Conservation (phyloP, 2,329 filamentous ascomycete genomes). For the Colletotrichum theobromicola region DNA sequence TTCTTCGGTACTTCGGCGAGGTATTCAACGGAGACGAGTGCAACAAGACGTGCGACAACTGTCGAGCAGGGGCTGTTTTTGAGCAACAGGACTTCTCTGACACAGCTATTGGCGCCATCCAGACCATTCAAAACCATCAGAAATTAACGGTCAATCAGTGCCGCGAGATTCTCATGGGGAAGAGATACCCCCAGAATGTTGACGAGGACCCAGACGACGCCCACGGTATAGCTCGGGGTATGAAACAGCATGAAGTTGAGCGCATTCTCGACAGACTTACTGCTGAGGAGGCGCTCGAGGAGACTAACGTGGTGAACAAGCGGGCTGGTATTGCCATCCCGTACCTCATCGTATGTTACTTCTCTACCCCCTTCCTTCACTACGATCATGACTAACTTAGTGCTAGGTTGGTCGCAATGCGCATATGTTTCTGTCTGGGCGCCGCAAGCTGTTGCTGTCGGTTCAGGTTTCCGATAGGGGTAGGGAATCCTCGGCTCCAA, state of each 20-base stretch:
- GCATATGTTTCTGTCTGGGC: constrained; percentile 46
- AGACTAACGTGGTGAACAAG: constrained; percentile 70
- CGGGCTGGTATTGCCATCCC: constrained; percentile 71
- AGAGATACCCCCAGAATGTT: constrained; percentile 63
- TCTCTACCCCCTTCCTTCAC: not conserved
- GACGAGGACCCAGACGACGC: constrained; percentile 59
- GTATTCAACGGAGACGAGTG: constrained; percentile 76
- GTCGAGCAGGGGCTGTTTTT: constrained; percentile 73
- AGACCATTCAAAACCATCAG: constrained; percentile 65
- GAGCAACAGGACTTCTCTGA: constrained; percentile 78
- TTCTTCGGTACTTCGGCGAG: constrained; percentile 95
- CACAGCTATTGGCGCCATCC: constrained; percentile 73
- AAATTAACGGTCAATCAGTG: constrained; percentile 79
- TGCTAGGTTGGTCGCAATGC: constrained; percentile 45
- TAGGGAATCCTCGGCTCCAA: constrained; percentile 31
- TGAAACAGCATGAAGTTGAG: constrained; percentile 80
- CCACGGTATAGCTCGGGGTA: constrained; percentile 70
- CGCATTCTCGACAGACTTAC: constrained; percentile 82
- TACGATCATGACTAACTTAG: not conserved
- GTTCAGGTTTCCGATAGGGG: constrained; percentile 41
- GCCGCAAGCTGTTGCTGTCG: constrained; percentile 50
- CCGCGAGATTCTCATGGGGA: constrained; percentile 83
- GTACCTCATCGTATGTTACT: constrained; percentile 69
- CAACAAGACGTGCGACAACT: constrained; percentile 85
- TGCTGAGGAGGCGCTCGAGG: constrained; percentile 73